Evolutionary conservation across 768 basidiomycete genomes (phyloP), one percentile per base, ranked within the genome.

Genomic region (Tulasnella sp.): DNA sequence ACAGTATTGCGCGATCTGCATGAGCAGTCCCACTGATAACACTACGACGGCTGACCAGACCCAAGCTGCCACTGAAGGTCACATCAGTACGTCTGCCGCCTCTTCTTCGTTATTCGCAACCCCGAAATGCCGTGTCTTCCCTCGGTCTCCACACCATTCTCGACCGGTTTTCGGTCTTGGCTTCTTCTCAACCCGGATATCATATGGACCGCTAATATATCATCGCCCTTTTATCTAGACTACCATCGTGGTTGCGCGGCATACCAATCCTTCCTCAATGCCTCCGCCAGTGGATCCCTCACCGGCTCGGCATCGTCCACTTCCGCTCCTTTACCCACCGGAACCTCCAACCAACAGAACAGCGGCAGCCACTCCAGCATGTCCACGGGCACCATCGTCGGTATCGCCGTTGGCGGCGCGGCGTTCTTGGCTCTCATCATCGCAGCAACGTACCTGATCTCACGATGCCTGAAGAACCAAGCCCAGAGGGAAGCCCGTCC

Each of bases 1-100:
- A 68, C 75, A 77, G 76, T 72, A 77, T 40, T 72, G 76, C 42
- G 76, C 71, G 11, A 25, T 72, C 14, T 77, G 71, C 29, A 72
- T 77, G 76, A 40, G 19, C 31, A 77, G 49, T 45, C 71, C 76
- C 17, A 54, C 71, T 6, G 76, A 77, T n/a, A 72, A 77, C 71
- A 77, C 71, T 42, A 77, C 76, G 17, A 77, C 29, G 3, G 25
- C 76, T 12, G 71, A 71, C 14, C 76, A 77, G 39, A 77, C 71
- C 9, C 69, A 77, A 77, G 36, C 25, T n/a, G 76, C 76, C 8
- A 25, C 17, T 40, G 40, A 40, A n/a, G n/a, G 45, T 40, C 76
- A 77, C 40, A 29, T 58, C n/a, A 64, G 74, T 68, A 15, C 31
- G 64, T 75, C 9, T n/a, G 45, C 9, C n/a, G 22, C 40, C 45